Evolutionary conservation across 805 yeast species (phyloP).

Genomic region (Lipomyces starkeyi): DNA sequence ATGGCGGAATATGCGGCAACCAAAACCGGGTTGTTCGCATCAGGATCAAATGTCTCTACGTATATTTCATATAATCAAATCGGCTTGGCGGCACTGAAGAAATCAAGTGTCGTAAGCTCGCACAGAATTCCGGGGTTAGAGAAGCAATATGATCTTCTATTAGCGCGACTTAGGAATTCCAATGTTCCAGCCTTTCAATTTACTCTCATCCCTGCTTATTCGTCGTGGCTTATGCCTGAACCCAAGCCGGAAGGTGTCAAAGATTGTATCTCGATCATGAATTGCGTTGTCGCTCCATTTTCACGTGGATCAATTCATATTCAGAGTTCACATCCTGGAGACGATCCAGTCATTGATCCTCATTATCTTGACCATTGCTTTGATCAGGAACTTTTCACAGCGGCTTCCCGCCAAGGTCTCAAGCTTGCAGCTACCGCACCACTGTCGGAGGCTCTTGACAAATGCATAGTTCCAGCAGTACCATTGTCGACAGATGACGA

Average conservation of each 20-base stretch:
- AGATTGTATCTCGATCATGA: conserved; percentile 6
- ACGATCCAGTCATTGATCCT: conserved; percentile 5
- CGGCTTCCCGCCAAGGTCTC: neutral
- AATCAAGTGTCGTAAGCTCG: neutral
- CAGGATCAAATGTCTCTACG: conserved; percentile 5
- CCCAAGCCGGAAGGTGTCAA: conserved; percentile 10
- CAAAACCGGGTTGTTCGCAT: neutral
- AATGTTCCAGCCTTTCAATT: conserved; percentile 6
- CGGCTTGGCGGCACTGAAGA: neutral
- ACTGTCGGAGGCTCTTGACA: conserved; percentile 4
- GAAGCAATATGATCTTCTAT: conserved; percentile 5
- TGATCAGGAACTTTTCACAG: neutral
- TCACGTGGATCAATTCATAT: conserved; percentile 9
- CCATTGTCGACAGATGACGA: conserved; percentile 8
- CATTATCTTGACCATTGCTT: neutral
- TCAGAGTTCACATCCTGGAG: neutral
- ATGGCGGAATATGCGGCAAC: conserved; percentile 2
- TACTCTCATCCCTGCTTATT: neutral
- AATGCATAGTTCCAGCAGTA: neutral
- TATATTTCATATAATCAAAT: neutral
- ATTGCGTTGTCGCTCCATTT: conserved; percentile 10
- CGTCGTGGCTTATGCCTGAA: conserved; percentile 5
- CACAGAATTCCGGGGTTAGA: conserved; percentile 3
- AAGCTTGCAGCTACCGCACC: conserved; percentile 3
- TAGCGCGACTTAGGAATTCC: conserved; percentile 6